Conservation (phyloP, 768 basidiomycete species). For the Mrakia blollopis region DNA sequence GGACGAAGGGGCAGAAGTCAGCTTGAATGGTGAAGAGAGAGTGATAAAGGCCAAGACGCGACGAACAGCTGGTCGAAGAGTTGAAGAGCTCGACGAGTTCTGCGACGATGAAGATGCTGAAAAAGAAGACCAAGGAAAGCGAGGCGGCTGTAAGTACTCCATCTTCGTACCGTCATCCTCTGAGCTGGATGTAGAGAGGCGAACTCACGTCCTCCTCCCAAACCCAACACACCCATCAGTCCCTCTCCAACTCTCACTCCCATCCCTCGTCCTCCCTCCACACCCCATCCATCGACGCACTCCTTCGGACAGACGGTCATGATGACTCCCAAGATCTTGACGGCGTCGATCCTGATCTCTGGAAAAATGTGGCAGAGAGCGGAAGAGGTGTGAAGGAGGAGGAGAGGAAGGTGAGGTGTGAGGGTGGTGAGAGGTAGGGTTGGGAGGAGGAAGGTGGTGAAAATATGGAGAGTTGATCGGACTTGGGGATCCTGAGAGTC, state of each 20-base stretch:
- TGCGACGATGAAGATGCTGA: not conserved
- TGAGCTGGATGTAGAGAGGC: not conserved
- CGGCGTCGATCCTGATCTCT: conserved; percentile 84
- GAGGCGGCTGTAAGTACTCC: conserved; percentile 44
- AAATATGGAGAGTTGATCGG: conserved; percentile 19
- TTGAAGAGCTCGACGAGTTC: conserved; percentile 36
- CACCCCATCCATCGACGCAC: conserved; percentile 12
- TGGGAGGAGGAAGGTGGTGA: conserved; percentile 28
- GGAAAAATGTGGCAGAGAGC: conserved; percentile 93
- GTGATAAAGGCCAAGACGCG: not conserved
- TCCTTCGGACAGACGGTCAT: conserved; percentile 8
- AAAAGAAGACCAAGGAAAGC: not conserved
- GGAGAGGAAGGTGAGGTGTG: conserved; percentile 63
- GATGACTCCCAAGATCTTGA: conserved; percentile 41
- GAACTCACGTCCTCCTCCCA: conserved; percentile 18
- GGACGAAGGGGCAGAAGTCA: not conserved
- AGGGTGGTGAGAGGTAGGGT: conserved; percentile 47
- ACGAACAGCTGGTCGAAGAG: conserved; percentile 60
- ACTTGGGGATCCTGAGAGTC: conserved; percentile 10
- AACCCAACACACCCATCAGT: conserved; percentile 42
- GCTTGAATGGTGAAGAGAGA: conserved; percentile 12
- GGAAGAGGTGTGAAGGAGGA: conserved; percentile 81
- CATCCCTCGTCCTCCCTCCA: conserved; percentile 14
- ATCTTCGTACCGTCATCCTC: too few species aligned
- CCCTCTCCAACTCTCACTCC: conserved; percentile 43